Evolutionary conservation across 805 yeast species (phyloP).

Genomic region (Alloascoidea africana): DNA sequence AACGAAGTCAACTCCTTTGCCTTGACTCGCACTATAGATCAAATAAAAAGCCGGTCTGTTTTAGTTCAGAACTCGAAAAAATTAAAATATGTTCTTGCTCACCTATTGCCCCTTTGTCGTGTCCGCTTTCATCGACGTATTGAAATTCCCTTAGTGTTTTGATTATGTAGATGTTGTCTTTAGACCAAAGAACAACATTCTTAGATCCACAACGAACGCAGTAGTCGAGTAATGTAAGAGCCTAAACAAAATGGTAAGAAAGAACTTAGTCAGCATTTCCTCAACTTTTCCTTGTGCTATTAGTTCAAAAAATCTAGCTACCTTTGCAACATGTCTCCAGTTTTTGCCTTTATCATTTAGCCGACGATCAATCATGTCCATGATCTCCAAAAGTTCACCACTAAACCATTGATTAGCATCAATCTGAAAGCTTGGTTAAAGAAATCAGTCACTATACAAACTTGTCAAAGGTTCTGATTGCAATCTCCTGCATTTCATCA

Average conservation of each 20-base stretch:
- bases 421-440: background rate
- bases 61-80: background rate
- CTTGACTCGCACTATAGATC: constrained; percentile 44
- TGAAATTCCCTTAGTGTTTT: constrained; percentile 87
- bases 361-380: constrained; percentile 90
- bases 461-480: constrained; percentile 53
- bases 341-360: constrained; percentile 92
- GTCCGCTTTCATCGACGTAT: constrained; percentile 58
- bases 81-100: constrained; percentile 7
- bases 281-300: no score
- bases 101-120: constrained; percentile 75
- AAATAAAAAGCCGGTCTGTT: background rate
- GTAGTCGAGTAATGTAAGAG: constrained; percentile 79
- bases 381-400: constrained; percentile 69
- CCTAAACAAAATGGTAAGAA: constrained; percentile 15
- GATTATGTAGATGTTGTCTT: constrained; percentile 73
- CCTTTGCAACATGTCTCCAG: constrained; percentile 90
- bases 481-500: constrained; percentile 69
- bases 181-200: constrained; percentile 83
- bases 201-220: constrained; percentile 77
- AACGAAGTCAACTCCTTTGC: constrained; percentile 80
- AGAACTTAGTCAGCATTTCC: no score
- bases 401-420: constrained; percentile 10
- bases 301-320: constrained; percentile 2
- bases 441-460: constrained; percentile 14